Conservation (phyloP, 169 alveolate genomes). For the Plasmodium knowlesi region DNA sequence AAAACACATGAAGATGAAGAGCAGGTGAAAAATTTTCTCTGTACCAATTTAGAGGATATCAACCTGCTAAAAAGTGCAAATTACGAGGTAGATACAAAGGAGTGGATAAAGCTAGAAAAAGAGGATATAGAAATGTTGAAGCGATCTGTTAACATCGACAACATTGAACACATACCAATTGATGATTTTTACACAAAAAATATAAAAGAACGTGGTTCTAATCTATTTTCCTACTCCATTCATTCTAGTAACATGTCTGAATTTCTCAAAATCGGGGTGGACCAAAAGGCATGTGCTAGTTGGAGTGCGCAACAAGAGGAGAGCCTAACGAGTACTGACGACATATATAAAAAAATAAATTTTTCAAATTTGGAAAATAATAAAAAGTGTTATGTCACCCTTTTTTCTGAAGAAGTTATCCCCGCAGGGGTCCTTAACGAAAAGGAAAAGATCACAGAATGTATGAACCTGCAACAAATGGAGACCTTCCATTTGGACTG, state of each 20-base stretch:
- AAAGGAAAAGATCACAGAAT: not conserved
- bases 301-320: not conserved
- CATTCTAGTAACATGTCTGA: slow-evolving; percentile 18
- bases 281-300: not conserved
- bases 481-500: not conserved
- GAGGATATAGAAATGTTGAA: slow-evolving; percentile 38
- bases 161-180: slow-evolving; percentile 31
- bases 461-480: not conserved
- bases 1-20: not conserved
- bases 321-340: not conserved
- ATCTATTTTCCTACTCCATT: slow-evolving; percentile 24
- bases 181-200: slow-evolving; percentile 40
- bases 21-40: not conserved
- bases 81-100: not conserved
- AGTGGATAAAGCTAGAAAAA: slow-evolving; percentile 28
- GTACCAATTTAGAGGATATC: not conserved
- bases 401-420: not conserved
- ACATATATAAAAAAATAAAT: not conserved
- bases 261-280: not conserved
- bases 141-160: slow-evolving; percentile 25
- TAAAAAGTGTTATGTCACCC: not conserved
- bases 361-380: slow-evolving; percentile 14
- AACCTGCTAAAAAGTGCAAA: not conserved
- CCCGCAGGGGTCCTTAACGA: not conserved
- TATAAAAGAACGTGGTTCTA: slow-evolving; percentile 4